These are phyloP conservation scores for Rostrohypoxylon terebratum DNA, from an alignment of 495 filamentous ascomycete genomes.

Conservation along the genomic window DNA sequence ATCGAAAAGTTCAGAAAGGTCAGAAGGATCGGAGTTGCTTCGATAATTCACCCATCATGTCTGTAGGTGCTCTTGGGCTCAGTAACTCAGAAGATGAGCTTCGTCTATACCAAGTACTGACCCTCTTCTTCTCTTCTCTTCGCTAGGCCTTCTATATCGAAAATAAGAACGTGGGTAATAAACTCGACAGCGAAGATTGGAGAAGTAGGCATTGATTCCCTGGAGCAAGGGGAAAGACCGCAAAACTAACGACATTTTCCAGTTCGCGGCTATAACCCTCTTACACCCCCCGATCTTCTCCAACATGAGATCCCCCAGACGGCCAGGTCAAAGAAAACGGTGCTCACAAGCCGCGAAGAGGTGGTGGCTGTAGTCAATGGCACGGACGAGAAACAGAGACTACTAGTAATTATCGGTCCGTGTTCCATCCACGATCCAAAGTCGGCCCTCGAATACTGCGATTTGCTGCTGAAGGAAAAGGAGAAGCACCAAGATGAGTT, in stretches of 20 bases:
- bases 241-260: constrained; percentile 34
- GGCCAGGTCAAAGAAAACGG: constrained; percentile 78
- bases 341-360: constrained; percentile 83
- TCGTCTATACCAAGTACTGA: constrained; percentile 30
- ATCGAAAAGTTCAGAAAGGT: not conserved
- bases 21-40: not conserved
- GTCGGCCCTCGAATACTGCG: constrained; percentile 94
- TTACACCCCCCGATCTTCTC: constrained; percentile 92
- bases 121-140: not conserved
- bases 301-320: constrained; percentile 94
- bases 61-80: constrained; percentile 41
- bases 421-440: constrained; percentile 97
- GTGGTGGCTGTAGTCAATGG: constrained; percentile 83
- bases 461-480: constrained; percentile 81
- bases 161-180: constrained; percentile 90
- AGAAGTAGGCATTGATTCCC: constrained; percentile 70
- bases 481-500: constrained; percentile 91
- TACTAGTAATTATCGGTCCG: constrained; percentile 93
- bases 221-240: constrained; percentile 4
- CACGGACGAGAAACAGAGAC: constrained; percentile 76
- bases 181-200: constrained; percentile 85
- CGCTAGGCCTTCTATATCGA: constrained; percentile 79
- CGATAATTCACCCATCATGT: constrained; percentile 40
- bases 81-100: not conserved
- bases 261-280: constrained; percentile 93